Evolutionary conservation across 495 filamentous ascomycete species (phyloP), one percentile per base, ranked within the genome.

Genomic region (Tuber melanosporum): DNA sequence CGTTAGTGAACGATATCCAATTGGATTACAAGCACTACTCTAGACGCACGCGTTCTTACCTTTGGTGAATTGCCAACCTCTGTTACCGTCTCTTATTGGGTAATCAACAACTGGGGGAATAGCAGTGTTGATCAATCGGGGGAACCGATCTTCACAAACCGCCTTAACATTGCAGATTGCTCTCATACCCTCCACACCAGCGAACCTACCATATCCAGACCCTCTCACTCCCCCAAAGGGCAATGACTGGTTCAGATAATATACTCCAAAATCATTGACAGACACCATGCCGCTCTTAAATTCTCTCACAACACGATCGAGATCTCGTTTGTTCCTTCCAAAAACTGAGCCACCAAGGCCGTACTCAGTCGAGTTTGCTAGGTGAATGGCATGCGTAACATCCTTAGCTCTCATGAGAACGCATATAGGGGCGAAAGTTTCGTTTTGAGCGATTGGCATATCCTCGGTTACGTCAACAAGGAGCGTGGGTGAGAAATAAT

Each of bases 261-360:
- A 97, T 22, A 89, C 91, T 36, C 90, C 95, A 79, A 99, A 99
- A 85, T 98, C 95, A 81, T 99, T 98, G 73, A 99, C 89, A 71
- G 91, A 88, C 7, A 98, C 92, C 92, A 97, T 97, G 42, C 95
- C 95, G 3, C 91, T 90, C 74, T 91, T 89, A 73, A 98, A 88
- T 39, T 88, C 87, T n/a, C 79, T 81, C 0, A 94, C 90, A 47
- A 93, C 91, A 32, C 84, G 82, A 62, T 89, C 84, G 5, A 94
- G 85, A 77, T 89, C 86, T 12, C 83, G 82, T 43, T 88, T 84
- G 41, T 76, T 79, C 73, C 83, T 83, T 43, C 95, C 95, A 84
- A 95, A 98, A 66, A 99, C 93, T 57, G 90, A 92, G 44, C 91
- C 90, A 69, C 93, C 93, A 39, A 97, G 90, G 4, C 91, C 92